Evolutionary conservation across 208 protist species (phyloP).

Genomic region (Balamuthia mandrillaris): DNA sequence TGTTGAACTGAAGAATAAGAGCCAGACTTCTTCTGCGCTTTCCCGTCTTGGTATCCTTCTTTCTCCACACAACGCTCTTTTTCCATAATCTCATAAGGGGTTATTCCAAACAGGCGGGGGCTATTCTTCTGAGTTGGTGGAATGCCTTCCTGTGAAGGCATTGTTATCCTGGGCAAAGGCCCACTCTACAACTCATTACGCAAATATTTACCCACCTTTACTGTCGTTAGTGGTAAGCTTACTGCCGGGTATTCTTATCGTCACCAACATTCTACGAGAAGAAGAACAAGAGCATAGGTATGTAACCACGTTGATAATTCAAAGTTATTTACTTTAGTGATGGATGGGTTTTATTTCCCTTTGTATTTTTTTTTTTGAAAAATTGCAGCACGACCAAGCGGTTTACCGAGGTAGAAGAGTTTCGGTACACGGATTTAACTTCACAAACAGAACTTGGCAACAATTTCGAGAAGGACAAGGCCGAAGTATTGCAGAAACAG

Average conservation of each 20-base stretch:
- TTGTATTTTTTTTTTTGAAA: neutral
- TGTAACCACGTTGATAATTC: neutral
- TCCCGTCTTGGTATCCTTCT: neutral
- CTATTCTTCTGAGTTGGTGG: neutral
- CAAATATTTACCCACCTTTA: constrained; percentile 3
- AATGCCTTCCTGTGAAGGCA: neutral
- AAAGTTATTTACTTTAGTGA: neutral
- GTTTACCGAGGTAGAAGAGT: neutral
- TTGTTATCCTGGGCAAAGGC: neutral
- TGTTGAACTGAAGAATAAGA: neutral
- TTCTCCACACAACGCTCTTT: neutral
- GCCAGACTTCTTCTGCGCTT: neutral
- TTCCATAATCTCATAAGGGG: neutral
- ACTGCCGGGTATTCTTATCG: neutral
- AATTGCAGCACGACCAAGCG: neutral
- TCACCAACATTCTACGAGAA: neutral
- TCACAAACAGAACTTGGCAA: too few relatives aligned
- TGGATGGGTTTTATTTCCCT: neutral
- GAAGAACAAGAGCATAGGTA: neutral
- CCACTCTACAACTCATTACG: neutral
- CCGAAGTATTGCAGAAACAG: too few relatives aligned
- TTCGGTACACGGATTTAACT: too few relatives aligned
- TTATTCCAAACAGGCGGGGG: neutral
- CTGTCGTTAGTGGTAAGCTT: neutral
- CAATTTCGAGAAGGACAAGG: too few relatives aligned